These are phyloP conservation scores for Protomyces inouyei DNA, from an alignment of 1,139 yeast species.

Conservation along the genomic window DNA sequence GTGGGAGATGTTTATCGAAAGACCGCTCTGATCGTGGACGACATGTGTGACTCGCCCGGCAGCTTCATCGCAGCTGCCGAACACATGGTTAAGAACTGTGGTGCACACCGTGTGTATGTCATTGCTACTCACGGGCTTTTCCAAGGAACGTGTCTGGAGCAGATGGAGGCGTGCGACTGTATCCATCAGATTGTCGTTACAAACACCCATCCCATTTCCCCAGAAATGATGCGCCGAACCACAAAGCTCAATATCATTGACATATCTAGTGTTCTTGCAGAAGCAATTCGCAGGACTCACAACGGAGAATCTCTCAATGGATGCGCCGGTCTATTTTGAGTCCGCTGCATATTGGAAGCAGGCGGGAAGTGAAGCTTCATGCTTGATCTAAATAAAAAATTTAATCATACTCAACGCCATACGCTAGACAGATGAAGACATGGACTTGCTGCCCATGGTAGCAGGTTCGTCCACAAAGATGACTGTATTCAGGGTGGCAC, in stretches of 20 bases:
- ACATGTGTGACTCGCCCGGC: conserved; percentile 92
- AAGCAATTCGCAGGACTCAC: conserved; percentile 96
- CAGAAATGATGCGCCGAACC: conserved; percentile 50
- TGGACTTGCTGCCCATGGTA: no score
- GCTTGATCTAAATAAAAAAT: no score
- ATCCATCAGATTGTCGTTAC: conserved; percentile 90
- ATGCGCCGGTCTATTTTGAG: not conserved
- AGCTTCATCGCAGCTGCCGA: conserved; percentile 96
- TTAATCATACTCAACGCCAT: no score
- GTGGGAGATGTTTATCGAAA: conserved; percentile 92
- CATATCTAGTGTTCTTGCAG: conserved; percentile 92
- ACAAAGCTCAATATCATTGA: conserved; percentile 76
- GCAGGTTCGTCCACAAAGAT: no score
- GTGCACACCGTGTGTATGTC: conserved; percentile 84
- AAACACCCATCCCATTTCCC: conserved; percentile 84
- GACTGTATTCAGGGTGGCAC: no score
- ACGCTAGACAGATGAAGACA: no score
- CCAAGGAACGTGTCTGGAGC: conserved; percentile 77
- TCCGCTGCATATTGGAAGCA: no score
- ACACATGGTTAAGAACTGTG: conserved; percentile 89
- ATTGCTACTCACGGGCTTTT: conserved; percentile 96
- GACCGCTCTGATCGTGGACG: conserved; percentile 91
- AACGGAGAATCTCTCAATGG: conserved; percentile 41
- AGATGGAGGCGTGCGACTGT: conserved; percentile 67
- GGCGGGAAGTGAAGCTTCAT: no score